Evolutionary conservation across 2,329 filamentous ascomycete genomes (phyloP).

Genomic region (Pestalotiopsis sp.): DNA sequence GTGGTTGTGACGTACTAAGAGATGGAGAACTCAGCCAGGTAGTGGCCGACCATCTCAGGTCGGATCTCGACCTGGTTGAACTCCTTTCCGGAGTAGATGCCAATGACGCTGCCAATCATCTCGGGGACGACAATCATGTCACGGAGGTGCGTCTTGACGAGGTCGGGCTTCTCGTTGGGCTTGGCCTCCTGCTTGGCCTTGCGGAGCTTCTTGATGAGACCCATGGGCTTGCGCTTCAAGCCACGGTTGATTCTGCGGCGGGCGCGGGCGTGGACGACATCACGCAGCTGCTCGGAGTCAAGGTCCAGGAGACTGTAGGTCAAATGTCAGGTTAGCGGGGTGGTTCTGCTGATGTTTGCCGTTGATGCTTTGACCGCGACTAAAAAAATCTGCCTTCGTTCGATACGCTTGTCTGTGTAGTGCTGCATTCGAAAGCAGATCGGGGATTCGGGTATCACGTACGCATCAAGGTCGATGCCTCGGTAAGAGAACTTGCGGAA

Average conservation of each 20-base stretch:
- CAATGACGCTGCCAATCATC: constrained; percentile 99
- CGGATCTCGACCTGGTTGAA: constrained; percentile 99
- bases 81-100: constrained; percentile 99
- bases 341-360: neutral
- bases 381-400: constrained; percentile 9
- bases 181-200: constrained; percentile 99
- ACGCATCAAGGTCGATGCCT: constrained; percentile 99
- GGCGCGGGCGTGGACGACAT: constrained; percentile 98
- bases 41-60: constrained; percentile 99
- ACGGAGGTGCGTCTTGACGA: constrained; percentile 99
- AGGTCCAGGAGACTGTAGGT: constrained; percentile 89
- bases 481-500: constrained; percentile 99
- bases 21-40: constrained; percentile 99
- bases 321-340: constrained; percentile 18
- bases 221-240: constrained; percentile 99
- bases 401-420: neutral
- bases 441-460: constrained; percentile 47
- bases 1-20: constrained; percentile 79
- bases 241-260: constrained; percentile 99
- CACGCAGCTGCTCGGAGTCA: constrained; percentile 95
- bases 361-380: neutral
- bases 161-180: constrained; percentile 99
- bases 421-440: neutral
- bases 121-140: constrained; percentile 99
- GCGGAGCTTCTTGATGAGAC: constrained; percentile 99